Conservation (phyloP, 1,139 yeast genomes). For the Geotrichum aggregatum region DNA sequence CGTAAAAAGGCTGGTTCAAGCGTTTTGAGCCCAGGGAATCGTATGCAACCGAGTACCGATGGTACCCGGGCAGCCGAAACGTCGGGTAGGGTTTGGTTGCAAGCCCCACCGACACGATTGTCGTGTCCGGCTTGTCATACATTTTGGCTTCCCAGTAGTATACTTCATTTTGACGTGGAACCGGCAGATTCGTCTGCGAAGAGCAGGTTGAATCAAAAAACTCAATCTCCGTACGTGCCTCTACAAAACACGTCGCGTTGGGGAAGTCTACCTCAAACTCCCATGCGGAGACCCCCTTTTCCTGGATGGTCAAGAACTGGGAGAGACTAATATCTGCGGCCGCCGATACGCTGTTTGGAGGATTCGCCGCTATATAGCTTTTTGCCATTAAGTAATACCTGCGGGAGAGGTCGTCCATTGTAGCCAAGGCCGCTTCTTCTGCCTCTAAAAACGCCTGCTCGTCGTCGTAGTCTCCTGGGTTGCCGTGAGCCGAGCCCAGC, state of each 20-base stretch:
- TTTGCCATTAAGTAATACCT: slow-evolving; percentile 54
- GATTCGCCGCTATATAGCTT: slow-evolving; percentile 43
- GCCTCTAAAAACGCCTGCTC: slow-evolving; percentile 61
- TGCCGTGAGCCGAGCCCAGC: slow-evolving; percentile 41
- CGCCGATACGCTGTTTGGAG: slow-evolving; percentile 39
- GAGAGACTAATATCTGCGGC: slow-evolving; percentile 42
- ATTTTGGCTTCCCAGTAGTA: slow-evolving; percentile 86
- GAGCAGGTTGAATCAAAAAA: slow-evolving; percentile 66
- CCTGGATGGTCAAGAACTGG: slow-evolving; percentile 64
- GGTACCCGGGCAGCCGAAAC: slow-evolving; percentile 82
- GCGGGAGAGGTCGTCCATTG: slow-evolving; percentile 49
- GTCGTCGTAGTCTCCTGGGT: slow-evolving; percentile 53
- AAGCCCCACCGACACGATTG: slow-evolving; percentile 67
- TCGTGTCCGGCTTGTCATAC: slow-evolving; percentile 56
- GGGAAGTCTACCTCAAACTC: slow-evolving; percentile 68
- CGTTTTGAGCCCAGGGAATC: slow-evolving; percentile 81
- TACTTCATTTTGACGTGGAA: slow-evolving; percentile 80
- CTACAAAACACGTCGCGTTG: slow-evolving; percentile 57
- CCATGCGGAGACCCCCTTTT: slow-evolving; percentile 91
- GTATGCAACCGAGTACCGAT: slow-evolving; percentile 77
- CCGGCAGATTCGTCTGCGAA: slow-evolving; percentile 77
- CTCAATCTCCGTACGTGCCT: slow-evolving; percentile 70
- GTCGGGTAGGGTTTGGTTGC: slow-evolving; percentile 89
- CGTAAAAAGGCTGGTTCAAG: slow-evolving; percentile 69
- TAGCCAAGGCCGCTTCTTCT: slow-evolving; percentile 67